Evolutionary conservation across 2,329 filamentous ascomycete genomes (phyloP).

Genomic region (Chaetomium sp.): DNA sequence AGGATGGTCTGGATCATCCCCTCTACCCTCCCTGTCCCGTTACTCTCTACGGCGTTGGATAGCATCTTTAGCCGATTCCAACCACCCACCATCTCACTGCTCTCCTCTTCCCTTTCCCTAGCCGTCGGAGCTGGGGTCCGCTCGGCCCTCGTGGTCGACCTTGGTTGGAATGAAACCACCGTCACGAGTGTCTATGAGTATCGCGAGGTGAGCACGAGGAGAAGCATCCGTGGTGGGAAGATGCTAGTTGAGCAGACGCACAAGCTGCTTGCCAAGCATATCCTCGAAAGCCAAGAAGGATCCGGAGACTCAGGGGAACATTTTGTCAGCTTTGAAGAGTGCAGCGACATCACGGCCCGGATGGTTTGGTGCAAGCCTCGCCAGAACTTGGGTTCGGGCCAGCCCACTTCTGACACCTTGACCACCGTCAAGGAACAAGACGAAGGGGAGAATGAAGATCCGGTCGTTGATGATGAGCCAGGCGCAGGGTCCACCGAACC

Average conservation of each 20-base stretch:
- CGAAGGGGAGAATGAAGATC: conserved; percentile 35
- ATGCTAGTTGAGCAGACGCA: conserved; percentile 64
- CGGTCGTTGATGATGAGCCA: not conserved
- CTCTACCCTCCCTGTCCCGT: conserved; percentile 66
- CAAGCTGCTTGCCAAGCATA: conserved; percentile 48
- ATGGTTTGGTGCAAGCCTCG: conserved; percentile 67
- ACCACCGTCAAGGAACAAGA: conserved; percentile 53
- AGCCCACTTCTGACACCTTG: conserved; percentile 30
- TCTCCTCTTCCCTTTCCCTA: conserved; percentile 69
- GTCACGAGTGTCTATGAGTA: conserved; percentile 88
- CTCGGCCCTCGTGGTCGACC: conserved; percentile 78
- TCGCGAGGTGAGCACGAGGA: conserved; percentile 64
- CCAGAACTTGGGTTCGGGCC: conserved; percentile 23
- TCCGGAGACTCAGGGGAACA: conserved; percentile 22
- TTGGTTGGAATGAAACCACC: conserved; percentile 87
- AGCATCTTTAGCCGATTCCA: conserved; percentile 77
- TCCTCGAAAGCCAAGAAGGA: conserved; percentile 26
- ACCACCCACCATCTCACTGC: conserved; percentile 69
- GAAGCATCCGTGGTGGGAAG: conserved; percentile 70
- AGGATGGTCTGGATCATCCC: conserved; percentile 71
- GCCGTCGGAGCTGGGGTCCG: conserved; percentile 75
- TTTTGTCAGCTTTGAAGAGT: conserved; percentile 64
- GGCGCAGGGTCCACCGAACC: conserved; percentile 9
- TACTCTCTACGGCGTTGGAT: conserved; percentile 69
- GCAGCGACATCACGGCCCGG: conserved; percentile 70